Evolutionary conservation across 2,329 filamentous ascomycete species (phyloP), one percentile per base, ranked within the genome.

Genomic region (Aureobasidium musti): DNA sequence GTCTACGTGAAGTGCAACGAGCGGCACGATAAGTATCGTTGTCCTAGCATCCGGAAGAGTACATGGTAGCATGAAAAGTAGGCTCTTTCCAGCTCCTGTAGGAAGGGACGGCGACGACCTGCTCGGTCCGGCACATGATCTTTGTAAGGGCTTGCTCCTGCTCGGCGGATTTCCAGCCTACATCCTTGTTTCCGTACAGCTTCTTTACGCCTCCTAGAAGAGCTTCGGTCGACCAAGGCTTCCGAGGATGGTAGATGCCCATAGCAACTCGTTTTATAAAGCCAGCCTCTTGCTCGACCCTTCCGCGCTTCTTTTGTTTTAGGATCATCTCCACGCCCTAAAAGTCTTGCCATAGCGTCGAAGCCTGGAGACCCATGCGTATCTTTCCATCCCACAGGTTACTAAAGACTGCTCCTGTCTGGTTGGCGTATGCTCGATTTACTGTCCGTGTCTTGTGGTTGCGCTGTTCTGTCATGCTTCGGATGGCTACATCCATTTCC

Each of bases 181-280:
- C 47, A 26, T 50, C 47, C 47, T 50, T 50, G 19, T 50, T 11
- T 13, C 47, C n/a, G 21, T 50, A 50, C 19, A 50, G 26, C 47
- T 50, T 50, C 47, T 50, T 50, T 50, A 50, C 47, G 47, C 47
- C 47, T 50, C 23, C 30, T 30, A 50, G 47, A 26, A 50, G 47
- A 50, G 47, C 47, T 50, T 50, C 21, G 21, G 47, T 50, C 21
- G 21, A 50, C 47, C 30, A 50, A 50, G 47, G 47, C 47, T 50
- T 50, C 30, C 10, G 10, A 50, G 47, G 47, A 30, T 13, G 26
- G 26, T 50, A 50, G 47, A 50, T 50, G 23, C 47, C 47, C 30
- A 50, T 50, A 50, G 47, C 47, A 26, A 50, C 47, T 26, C 47
- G 47, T 19, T 50, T 50, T 19, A 50, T 30, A 28, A 50, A 50